Conservation (phyloP, 2,329 filamentous ascomycete species). For the Orbilia blumenaviensis region DNA sequence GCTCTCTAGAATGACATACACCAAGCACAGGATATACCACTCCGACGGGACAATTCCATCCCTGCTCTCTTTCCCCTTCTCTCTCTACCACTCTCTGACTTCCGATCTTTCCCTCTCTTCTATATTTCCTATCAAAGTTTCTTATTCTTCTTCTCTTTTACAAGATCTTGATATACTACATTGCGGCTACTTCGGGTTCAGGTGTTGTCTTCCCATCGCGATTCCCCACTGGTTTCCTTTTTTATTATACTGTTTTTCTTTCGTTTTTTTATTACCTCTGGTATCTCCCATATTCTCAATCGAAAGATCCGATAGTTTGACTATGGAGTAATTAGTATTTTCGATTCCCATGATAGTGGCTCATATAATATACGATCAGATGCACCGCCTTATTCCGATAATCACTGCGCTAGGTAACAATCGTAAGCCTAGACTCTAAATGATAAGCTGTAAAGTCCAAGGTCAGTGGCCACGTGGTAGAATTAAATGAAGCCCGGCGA, state of each 20-base stretch:
- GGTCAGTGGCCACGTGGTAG: no score
- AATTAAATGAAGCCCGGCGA: no score
- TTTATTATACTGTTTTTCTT: constrained; percentile 7
- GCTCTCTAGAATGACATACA: no score
- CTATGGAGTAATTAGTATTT: constrained; percentile 40
- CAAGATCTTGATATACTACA: constrained; percentile 28
- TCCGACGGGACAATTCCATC: no score
- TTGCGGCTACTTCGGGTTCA: constrained; percentile 41
- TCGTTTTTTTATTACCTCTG: neutral
- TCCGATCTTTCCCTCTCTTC: neutral
- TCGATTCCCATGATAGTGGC: constrained; percentile 15
- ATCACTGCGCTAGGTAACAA: neutral
- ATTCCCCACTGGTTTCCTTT: constrained; percentile 24
- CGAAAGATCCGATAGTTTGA: neutral
- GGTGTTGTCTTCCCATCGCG: constrained; percentile 43
- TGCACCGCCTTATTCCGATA: neutral
- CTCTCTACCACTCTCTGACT: neutral
- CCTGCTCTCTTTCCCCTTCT: neutral
- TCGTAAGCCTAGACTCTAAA: no score
- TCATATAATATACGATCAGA: constrained; percentile 30
- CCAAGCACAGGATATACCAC: neutral
- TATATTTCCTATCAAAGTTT: neutral
- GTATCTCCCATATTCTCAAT: constrained; percentile 1
- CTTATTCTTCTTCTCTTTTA: neutral
- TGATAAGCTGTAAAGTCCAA: no score